Percentiles rank a stretch among this genome's conserved stretches.
Evolutionary conservation across 2,329 filamentous ascomycete genomes (phyloP).

Genomic region (Coniochaeta sp.): DNA sequence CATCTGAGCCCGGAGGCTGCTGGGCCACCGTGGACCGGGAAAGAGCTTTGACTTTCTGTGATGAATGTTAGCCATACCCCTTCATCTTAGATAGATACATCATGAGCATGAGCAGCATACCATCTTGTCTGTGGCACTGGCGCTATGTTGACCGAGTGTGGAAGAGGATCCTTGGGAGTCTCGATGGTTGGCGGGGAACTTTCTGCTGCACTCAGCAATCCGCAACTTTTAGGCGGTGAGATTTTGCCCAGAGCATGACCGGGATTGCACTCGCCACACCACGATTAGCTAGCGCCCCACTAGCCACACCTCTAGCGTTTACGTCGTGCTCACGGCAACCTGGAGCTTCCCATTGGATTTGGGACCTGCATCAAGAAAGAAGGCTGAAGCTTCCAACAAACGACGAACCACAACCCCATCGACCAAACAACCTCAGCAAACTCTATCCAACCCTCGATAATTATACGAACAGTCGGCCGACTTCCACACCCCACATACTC

Average conservation of each 20-base stretch:
- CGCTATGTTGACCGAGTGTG: not conserved
- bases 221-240: constrained; percentile 5
- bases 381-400: constrained; percentile 10
- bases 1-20: constrained; percentile 21
- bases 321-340: constrained; percentile 20
- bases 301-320: constrained; percentile 8
- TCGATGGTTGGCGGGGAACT: not conserved
- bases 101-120: not conserved
- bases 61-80: constrained; percentile 6
- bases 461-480: too few relatives aligned
- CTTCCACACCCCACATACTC: not conserved
- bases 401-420: too few relatives aligned
- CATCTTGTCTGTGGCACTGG: not conserved
- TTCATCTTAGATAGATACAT: not conserved
- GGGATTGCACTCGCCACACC: constrained; percentile 5
- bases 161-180: not conserved
- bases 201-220: not conserved
- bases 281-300: constrained; percentile 1
- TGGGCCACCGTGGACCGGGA: constrained; percentile 20
- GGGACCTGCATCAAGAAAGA: constrained; percentile 5
- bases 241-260: constrained; percentile 4
- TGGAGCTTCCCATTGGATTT: constrained; percentile 6
- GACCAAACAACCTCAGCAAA: not conserved
- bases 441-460: not conserved
- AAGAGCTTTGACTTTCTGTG: constrained; percentile 22